Conservation (phyloP, 2,329 filamentous ascomycete genomes). For the Plenodomus tracheiphilus region DNA sequence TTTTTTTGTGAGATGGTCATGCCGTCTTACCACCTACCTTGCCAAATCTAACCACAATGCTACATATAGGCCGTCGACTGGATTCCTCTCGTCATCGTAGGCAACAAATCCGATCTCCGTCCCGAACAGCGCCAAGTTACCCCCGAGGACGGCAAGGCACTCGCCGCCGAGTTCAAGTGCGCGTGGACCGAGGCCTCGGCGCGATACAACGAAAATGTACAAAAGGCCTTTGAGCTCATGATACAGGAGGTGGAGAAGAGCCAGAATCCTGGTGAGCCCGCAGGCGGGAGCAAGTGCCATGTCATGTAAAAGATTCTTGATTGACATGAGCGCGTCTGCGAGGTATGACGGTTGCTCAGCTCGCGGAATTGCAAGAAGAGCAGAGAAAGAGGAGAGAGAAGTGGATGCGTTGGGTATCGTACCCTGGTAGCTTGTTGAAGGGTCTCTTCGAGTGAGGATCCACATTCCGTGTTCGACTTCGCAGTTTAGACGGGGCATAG, state of each 20-base stretch:
- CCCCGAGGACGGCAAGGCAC: slow-evolving; percentile 78
- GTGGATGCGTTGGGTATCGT: slow-evolving; percentile 1
- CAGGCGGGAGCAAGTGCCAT: slow-evolving; percentile 76
- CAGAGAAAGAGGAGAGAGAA: slow-evolving; percentile 4
- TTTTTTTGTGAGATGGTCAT: not conserved
- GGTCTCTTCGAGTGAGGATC: not conserved
- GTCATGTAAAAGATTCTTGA: slow-evolving; percentile 69
- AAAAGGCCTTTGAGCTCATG: slow-evolving; percentile 89
- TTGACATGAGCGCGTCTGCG: slow-evolving; percentile 17
- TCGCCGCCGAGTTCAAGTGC: slow-evolving; percentile 86
- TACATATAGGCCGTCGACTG: slow-evolving; percentile 76
- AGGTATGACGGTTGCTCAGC: slow-evolving; percentile 8
- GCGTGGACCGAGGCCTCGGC: slow-evolving; percentile 95
- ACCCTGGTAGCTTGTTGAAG: slow-evolving; percentile 1
- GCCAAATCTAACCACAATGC: not conserved
- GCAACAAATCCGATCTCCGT: slow-evolving; percentile 94
- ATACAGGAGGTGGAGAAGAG: slow-evolving; percentile 94
- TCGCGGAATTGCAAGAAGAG: slow-evolving; percentile 2
- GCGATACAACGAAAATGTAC: slow-evolving; percentile 90
- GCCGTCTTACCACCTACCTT: not conserved
- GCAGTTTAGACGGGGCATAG: slow-evolving; percentile 26
- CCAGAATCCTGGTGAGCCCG: slow-evolving; percentile 83
- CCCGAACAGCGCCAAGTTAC: slow-evolving; percentile 92
- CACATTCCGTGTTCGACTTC: not conserved
- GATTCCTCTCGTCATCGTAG: slow-evolving; percentile 91